phyloP scores from a whole-genome alignment of 352 stramenopile genomes.

The Phytophthora syringae region DNA sequence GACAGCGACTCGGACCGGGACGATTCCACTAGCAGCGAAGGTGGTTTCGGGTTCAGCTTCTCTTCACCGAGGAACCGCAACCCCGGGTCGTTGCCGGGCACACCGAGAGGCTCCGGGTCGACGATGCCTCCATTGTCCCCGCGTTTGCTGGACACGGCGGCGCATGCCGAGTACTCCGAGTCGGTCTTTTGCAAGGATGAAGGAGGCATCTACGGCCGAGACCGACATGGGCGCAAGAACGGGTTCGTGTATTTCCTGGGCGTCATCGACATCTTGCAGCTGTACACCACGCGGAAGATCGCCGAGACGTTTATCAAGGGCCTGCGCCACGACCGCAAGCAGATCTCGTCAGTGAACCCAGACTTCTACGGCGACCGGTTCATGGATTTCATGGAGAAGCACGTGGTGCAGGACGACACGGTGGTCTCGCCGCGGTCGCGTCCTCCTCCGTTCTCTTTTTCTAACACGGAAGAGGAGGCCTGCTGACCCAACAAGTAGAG shows the following conservation, averaged over 20 bases:
- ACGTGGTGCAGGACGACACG: slow-evolving; percentile 74
- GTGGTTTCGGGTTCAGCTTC: slow-evolving; percentile 26
- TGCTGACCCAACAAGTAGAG: slow-evolving; percentile 5
- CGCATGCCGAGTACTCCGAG: slow-evolving; percentile 53
- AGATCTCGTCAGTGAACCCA: slow-evolving; percentile 89
- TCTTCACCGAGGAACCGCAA: slow-evolving; percentile 27
- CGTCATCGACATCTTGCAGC: slow-evolving; percentile 95
- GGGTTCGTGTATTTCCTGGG: slow-evolving; percentile 91
- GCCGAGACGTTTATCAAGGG: slow-evolving; percentile 92
- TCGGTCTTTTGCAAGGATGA: slow-evolving; percentile 82
- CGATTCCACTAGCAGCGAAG: slow-evolving; percentile 52
- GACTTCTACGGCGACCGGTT: slow-evolving; percentile 92
- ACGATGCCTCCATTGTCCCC: slow-evolving; percentile 51
- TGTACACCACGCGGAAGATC: slow-evolving; percentile 93
- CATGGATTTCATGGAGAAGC: slow-evolving; percentile 88
- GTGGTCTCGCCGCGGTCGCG: slow-evolving; percentile 29
- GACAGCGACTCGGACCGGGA: slow-evolving; percentile 50
- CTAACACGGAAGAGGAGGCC: slow-evolving; percentile 23
- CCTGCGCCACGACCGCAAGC: slow-evolving; percentile 81
- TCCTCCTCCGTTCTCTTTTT: slow-evolving; percentile 5
- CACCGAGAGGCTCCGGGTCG: slow-evolving; percentile 9
- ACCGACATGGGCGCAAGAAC: slow-evolving; percentile 69
- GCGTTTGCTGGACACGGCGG: slow-evolving; percentile 52
- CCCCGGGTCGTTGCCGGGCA: slow-evolving; percentile 29
- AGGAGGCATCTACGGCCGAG: slow-evolving; percentile 72